Evolutionary conservation across 768 basidiomycete genomes (phyloP).

Genomic region (Baorangia bicolor): DNA sequence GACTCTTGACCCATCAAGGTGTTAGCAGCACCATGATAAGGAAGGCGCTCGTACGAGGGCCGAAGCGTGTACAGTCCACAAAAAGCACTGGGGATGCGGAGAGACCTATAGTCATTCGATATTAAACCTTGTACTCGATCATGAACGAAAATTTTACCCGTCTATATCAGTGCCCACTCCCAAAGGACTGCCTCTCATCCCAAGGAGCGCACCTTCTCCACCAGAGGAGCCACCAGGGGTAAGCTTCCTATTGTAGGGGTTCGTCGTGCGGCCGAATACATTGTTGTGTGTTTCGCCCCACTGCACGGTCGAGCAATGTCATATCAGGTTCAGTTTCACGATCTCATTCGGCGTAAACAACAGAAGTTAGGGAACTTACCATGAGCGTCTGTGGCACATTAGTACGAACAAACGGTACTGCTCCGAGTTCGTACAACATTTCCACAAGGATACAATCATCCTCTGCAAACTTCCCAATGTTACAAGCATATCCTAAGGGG

Average conservation of each 20-base stretch:
- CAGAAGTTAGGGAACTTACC: constrained; percentile 37
- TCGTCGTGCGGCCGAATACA: constrained; percentile 76
- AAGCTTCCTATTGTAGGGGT: constrained; percentile 71
- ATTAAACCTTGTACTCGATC: not conserved
- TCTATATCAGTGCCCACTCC: constrained; percentile 84
- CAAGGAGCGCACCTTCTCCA: constrained; percentile 81
- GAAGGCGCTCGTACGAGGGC: constrained; percentile 69
- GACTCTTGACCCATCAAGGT: constrained; percentile 73
- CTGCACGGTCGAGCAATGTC: constrained; percentile 34
- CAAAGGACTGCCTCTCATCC: constrained; percentile 42
- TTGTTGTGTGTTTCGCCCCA: constrained; percentile 80
- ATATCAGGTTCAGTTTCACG: not conserved
- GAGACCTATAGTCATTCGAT: constrained; percentile 43
- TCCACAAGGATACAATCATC: constrained; percentile 66
- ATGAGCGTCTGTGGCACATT: constrained; percentile 78
- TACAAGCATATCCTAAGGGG: constrained; percentile 47
- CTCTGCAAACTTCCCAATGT: constrained; percentile 55
- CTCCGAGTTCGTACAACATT: constrained; percentile 63
- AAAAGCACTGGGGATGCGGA: constrained; percentile 71
- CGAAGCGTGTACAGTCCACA: constrained; percentile 73
- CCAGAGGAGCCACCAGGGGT: constrained; percentile 84
- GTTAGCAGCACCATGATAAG: constrained; percentile 66
- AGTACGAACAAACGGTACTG: constrained; percentile 71
- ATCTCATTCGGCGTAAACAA: not conserved
- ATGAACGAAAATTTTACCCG: constrained; percentile 43